These are phyloP conservation scores for Malus fusca DNA, from an alignment of 306 rosid species.

Conservation along the genomic window DNA sequence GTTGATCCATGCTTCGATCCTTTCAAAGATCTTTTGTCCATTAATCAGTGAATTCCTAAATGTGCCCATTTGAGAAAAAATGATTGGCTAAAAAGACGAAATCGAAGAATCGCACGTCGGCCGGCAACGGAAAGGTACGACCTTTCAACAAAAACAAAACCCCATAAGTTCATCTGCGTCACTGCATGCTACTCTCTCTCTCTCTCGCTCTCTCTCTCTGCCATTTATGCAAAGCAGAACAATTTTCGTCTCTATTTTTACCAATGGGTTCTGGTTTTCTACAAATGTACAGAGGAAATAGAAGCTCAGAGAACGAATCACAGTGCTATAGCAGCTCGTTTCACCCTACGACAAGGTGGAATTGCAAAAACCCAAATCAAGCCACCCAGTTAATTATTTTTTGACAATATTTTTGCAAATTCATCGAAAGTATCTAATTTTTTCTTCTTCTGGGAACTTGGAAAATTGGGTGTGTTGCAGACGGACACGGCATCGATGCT, in stretches of 20 bases:
- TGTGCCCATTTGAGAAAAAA: too few relatives aligned
- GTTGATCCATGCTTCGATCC: too few relatives aligned
- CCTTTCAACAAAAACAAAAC: background rate
- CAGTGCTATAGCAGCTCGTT: slow-evolving; percentile 75
- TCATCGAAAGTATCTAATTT: too few relatives aligned
- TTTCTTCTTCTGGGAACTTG: background rate
- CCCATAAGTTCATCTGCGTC: background rate
- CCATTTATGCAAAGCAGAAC: too few relatives aligned
- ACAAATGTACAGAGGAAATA: slow-evolving; percentile 48
- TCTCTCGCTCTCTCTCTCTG: too few relatives aligned
- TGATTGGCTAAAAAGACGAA: slow-evolving; percentile 39
- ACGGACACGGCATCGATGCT: slow-evolving; percentile 93
- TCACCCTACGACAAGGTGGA: slow-evolving; percentile 94
- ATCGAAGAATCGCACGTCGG: slow-evolving; percentile 30
- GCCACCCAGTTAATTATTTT: background rate
- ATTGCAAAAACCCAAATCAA: background rate
- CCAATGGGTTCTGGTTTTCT: background rate
- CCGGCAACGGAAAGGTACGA: slow-evolving; percentile 56
- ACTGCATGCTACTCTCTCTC: slow-evolving; percentile 12
- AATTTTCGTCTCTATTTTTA: background rate
- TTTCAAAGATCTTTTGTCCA: too few relatives aligned
- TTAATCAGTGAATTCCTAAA: too few relatives aligned
- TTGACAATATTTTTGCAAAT: background rate
- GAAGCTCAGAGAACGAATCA: slow-evolving; percentile 72
- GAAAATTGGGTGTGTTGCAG: slow-evolving; percentile 23